A percentile compares a stretch with the other conserved stretches of the same genome.
Evolutionary conservation across 768 basidiomycete genomes (phyloP).

Genomic region (Cystofilobasidium capitatum): DNA sequence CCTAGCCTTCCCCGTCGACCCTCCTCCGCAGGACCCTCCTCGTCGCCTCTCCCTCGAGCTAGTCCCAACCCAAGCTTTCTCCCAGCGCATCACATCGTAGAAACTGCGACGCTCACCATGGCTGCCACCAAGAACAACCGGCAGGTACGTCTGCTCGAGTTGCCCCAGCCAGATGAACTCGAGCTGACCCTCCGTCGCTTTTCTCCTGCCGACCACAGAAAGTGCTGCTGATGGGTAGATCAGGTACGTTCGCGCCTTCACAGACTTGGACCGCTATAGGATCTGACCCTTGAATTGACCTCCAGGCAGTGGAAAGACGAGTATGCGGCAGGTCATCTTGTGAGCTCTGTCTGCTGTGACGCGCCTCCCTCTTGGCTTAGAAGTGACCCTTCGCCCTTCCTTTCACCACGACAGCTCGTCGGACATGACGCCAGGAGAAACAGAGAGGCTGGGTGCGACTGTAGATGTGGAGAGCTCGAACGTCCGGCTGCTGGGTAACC

Average conservation of each 20-base stretch:
- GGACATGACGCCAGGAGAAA: slow-evolving; percentile 86
- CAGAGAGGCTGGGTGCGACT: slow-evolving; percentile 83
- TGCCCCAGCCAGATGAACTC: background rate
- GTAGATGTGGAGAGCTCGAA: slow-evolving; percentile 98
- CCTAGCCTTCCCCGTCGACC: too few relatives aligned
- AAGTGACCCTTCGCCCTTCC: slow-evolving; percentile 21
- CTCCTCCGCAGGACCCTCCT: too few relatives aligned
- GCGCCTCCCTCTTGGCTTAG: too few relatives aligned
- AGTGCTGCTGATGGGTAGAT: slow-evolving; percentile 95
- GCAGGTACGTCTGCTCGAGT: background rate
- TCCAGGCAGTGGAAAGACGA: slow-evolving; percentile 57
- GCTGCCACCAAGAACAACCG: background rate
- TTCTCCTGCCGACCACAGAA: slow-evolving; percentile 6
- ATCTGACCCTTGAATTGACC: background rate
- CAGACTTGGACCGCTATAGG: background rate
- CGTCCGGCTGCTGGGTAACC: slow-evolving; percentile 89
- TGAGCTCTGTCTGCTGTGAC: slow-evolving; percentile 43
- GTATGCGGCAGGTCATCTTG: slow-evolving; percentile 99
- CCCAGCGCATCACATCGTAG: too few relatives aligned
- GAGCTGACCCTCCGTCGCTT: background rate
- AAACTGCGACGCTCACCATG: too few relatives aligned
- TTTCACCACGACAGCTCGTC: slow-evolving; percentile 35
- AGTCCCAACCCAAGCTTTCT: too few relatives aligned
- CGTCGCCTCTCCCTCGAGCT: too few relatives aligned
- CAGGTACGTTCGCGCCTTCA: slow-evolving; percentile 43